Evolutionary conservation across 495 filamentous ascomycete genomes (phyloP).

Genomic region (Staphylotrichum longicolle): DNA sequence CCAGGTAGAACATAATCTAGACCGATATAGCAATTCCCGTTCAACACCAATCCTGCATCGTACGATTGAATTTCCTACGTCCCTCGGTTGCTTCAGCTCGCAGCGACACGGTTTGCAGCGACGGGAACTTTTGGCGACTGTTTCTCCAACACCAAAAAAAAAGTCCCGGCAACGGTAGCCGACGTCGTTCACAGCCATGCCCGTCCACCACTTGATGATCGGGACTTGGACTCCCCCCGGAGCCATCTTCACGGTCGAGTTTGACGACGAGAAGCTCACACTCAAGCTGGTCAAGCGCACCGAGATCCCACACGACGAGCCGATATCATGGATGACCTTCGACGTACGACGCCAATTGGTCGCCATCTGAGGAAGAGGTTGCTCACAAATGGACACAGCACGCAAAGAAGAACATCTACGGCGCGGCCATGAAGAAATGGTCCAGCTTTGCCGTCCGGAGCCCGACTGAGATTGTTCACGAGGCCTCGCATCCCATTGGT

Average conservation of each 20-base stretch:
- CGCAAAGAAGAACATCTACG: constrained; percentile 77
- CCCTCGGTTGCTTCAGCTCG: background rate
- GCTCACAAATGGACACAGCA: constrained; percentile 52
- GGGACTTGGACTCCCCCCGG: constrained; percentile 83
- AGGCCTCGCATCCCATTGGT: constrained; percentile 67
- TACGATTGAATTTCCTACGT: background rate
- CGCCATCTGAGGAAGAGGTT: background rate
- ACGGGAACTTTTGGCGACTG: background rate
- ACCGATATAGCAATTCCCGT: too few relatives aligned
- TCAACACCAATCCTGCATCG: background rate
- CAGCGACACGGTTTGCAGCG: too few relatives aligned
- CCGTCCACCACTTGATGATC: constrained; percentile 79
- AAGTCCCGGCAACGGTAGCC: constrained; percentile 12
- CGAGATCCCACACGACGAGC: constrained; percentile 73
- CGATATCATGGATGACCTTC: constrained; percentile 89
- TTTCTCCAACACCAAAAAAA: constrained; percentile 1
- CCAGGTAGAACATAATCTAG: too few relatives aligned
- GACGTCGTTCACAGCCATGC: constrained; percentile 42
- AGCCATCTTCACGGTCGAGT: constrained; percentile 79
- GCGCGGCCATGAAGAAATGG: constrained; percentile 87
- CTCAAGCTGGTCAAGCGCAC: constrained; percentile 73
- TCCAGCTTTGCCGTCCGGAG: constrained; percentile 72
- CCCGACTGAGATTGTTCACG: constrained; percentile 74
- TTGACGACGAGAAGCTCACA: constrained; percentile 72
- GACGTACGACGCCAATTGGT: constrained; percentile 52